phyloP scores from a whole-genome alignment of 164 flowering plant species.

The Berberis vulgaris region DNA sequence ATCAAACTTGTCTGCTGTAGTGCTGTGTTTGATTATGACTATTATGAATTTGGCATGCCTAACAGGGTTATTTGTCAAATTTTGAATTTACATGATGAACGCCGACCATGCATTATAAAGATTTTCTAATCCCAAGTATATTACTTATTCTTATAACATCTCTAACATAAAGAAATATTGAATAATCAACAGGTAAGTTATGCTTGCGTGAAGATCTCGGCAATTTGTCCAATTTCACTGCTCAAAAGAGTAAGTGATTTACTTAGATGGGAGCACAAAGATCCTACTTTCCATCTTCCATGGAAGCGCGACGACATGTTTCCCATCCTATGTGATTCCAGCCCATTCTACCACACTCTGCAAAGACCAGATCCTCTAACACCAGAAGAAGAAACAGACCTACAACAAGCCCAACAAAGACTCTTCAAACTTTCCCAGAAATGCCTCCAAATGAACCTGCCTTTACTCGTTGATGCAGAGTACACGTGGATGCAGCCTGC shows the following conservation, averaged over 20 bases:
- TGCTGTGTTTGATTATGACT: too few species aligned
- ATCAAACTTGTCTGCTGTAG: too few species aligned
- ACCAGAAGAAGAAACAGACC: slow-evolving; percentile 54
- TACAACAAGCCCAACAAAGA: slow-evolving; percentile 40
- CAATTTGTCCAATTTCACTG: slow-evolving; percentile 57
- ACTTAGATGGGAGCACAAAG: slow-evolving; percentile 65
- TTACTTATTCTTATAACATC: too few species aligned
- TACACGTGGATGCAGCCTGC: slow-evolving; percentile 73
- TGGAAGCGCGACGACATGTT: slow-evolving; percentile 50
- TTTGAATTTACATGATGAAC: background rate
- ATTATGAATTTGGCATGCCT: too few species aligned
- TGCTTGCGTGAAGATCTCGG: slow-evolving; percentile 68
- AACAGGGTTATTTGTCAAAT: background rate
- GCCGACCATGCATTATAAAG: too few species aligned
- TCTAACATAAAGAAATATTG: too few species aligned
- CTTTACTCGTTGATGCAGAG: slow-evolving; percentile 72
- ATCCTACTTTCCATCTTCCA: slow-evolving; percentile 58
- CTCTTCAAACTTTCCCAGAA: slow-evolving; percentile 34
- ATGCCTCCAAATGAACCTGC: slow-evolving; percentile 38
- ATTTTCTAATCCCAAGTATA: too few species aligned
- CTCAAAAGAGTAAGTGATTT: slow-evolving; percentile 60
- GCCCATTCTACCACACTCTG: slow-evolving; percentile 70
- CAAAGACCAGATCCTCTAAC: slow-evolving; percentile 51
- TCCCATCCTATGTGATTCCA: slow-evolving; percentile 48
- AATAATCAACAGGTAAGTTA: slow-evolving; percentile 49